A percentile compares a stretch with the other conserved stretches of the same genome.
Evolutionary conservation across 1,284 basidiomycete genomes (phyloP).

Genomic region (Stygiomarasmius scandens): DNA sequence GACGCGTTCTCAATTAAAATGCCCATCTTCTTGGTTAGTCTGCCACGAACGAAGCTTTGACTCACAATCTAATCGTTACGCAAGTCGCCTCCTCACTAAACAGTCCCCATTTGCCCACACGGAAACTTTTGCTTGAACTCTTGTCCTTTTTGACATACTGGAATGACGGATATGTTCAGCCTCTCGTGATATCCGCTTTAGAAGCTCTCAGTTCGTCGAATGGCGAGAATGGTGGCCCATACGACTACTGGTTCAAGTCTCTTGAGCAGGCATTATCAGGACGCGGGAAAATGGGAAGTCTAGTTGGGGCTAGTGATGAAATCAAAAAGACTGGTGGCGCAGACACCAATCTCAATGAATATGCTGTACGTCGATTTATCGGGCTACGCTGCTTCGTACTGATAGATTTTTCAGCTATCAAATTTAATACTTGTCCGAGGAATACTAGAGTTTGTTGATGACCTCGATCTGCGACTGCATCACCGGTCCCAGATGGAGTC

Average conservation of each 20-base stretch:
- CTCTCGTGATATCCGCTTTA: constrained; percentile 63
- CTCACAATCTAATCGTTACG: constrained; percentile 77
- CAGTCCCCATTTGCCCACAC: constrained; percentile 79
- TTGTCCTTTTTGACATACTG: constrained; percentile 68
- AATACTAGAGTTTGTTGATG: constrained; percentile 66
- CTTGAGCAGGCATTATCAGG: constrained; percentile 81
- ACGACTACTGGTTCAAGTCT: constrained; percentile 90
- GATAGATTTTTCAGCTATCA: constrained; percentile 46
- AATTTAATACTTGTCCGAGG: constrained; percentile 76
- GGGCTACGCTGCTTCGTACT: constrained; percentile 15
- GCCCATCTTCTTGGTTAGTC: constrained; percentile 41
- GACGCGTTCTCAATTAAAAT: neutral
- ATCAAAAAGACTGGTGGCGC: constrained; percentile 69
- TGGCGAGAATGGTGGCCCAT: constrained; percentile 62
- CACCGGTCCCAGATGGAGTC: constrained; percentile 89
- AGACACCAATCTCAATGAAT: constrained; percentile 77
- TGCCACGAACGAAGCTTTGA: constrained; percentile 79
- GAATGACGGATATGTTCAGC: constrained; percentile 54
- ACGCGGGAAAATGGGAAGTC: constrained; percentile 92
- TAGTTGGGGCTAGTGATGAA: constrained; percentile 93
- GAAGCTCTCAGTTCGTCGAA: constrained; percentile 70
- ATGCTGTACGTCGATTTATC: constrained; percentile 62
- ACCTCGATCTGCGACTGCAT: constrained; percentile 83
- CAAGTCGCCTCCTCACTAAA: constrained; percentile 87
- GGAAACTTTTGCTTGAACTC: constrained; percentile 83